A percentile compares a stretch with the other conserved stretches of the same genome.
Conservation (phyloP, 2,329 filamentous ascomycete genomes). For the Xenoacremonium recifei region DNA sequence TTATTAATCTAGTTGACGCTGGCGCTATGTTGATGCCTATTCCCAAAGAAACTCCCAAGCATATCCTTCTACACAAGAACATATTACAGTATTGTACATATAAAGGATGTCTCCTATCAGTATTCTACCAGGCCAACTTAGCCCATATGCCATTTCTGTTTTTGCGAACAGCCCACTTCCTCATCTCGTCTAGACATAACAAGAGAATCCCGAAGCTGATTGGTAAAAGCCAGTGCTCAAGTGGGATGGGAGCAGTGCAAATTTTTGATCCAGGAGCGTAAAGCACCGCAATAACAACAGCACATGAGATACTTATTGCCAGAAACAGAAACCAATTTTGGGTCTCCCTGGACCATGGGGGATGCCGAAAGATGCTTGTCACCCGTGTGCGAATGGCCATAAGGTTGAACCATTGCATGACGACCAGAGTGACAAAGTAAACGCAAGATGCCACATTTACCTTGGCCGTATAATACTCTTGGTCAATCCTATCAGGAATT, state of each 20-base stretch:
- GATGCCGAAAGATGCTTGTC: constrained; percentile 70
- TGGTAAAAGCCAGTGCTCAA: constrained; percentile 75
- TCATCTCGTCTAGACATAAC: constrained; percentile 11
- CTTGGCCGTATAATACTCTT: constrained; percentile 52
- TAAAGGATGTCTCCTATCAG: too few relatives aligned
- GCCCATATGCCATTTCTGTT: constrained; percentile 10
- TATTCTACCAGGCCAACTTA: constrained; percentile 13
- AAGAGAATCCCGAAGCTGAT: constrained; percentile 59
- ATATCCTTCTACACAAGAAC: too few relatives aligned
- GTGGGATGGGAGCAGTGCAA: constrained; percentile 61
- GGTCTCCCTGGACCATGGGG: constrained; percentile 61
- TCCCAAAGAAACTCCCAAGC: too few relatives aligned
- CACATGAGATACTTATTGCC: constrained; percentile 66
- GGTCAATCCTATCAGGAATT: constrained; percentile 47
- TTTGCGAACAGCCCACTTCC: constrained; percentile 13
- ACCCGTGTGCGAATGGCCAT: constrained; percentile 67
- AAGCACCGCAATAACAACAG: constrained; percentile 67
- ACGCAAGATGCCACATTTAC: constrained; percentile 68
- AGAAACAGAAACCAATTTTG: constrained; percentile 69
- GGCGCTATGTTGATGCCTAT: too few relatives aligned
- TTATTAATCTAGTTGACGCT: too few relatives aligned
- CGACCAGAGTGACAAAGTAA: constrained; percentile 77
- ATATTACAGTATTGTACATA: too few relatives aligned
- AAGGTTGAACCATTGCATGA: constrained; percentile 79
- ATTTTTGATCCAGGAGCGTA: constrained; percentile 69